phyloP scores from a whole-genome alignment of 2,329 filamentous ascomycete genomes.

The Beauveria bassiana region DNA sequence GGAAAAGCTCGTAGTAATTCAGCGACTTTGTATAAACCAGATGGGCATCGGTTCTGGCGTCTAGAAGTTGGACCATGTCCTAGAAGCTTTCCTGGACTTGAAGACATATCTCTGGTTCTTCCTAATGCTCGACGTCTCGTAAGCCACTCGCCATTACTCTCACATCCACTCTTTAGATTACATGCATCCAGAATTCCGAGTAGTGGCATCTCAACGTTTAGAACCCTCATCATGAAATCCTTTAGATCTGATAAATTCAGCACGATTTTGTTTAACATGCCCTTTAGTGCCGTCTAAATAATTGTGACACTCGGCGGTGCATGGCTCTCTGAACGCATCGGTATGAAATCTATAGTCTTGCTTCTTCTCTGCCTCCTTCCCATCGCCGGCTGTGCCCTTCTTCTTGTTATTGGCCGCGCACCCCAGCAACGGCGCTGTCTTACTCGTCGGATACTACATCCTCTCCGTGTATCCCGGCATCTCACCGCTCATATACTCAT shows the following conservation, averaged over 20 bases:
- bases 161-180: not conserved
- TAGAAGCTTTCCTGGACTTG: slow-evolving; percentile 25
- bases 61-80: slow-evolving; percentile 31
- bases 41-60: slow-evolving; percentile 26
- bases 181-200: slow-evolving; percentile 31
- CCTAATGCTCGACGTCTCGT: slow-evolving; percentile 43
- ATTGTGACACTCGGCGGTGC: slow-evolving; percentile 52
- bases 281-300: slow-evolving; percentile 51
- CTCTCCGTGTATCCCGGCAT: slow-evolving; percentile 51
- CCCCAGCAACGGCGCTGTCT: slow-evolving; percentile 35
- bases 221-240: slow-evolving; percentile 46
- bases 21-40: slow-evolving; percentile 43
- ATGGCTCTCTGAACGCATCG: slow-evolving; percentile 44
- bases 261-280: slow-evolving; percentile 51
- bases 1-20: slow-evolving; percentile 50
- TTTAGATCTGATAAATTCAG: slow-evolving; percentile 48
- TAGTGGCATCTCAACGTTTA: slow-evolving; percentile 49
- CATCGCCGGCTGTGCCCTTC: slow-evolving; percentile 46
- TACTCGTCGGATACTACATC: slow-evolving; percentile 51
- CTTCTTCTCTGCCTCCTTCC: slow-evolving; percentile 47
- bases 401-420: slow-evolving; percentile 41
- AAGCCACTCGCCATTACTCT: slow-evolving; percentile 13
- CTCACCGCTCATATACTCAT: slow-evolving; percentile 49
- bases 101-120: slow-evolving; percentile 32
- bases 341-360: slow-evolving; percentile 48